Base-by-base conservation (phyloP, 2,329 filamentous ascomycete genomes). In the Ophiostoma montium region DNA sequence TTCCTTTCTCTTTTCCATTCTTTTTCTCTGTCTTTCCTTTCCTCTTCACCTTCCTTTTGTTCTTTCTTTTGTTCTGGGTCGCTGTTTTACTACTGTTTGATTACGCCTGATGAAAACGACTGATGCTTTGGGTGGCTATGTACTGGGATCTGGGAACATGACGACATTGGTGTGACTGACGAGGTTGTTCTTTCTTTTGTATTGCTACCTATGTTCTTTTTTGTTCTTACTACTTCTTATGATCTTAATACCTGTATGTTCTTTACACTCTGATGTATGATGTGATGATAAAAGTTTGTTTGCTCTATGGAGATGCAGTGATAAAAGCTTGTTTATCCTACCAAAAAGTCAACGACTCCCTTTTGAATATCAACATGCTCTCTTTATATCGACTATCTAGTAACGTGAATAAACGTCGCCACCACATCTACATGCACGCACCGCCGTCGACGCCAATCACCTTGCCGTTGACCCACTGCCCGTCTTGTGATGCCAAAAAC, bases 401-500 rank as follows among this genome's bases (percentile, higher is more conserved):
- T n/a, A n/a, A n/a, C n/a, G n/a, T n/a, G n/a, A 27, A 27, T 27
- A 27, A 27, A 27, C n/a, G n/a, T n/a, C n/a, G n/a, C n/a, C n/a
- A n/a, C n/a, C n/a, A 41, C 13, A 41, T 15, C 42, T 44, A 57
- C 56, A 57, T 57, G 50, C 54, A 55, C 8, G 56, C 56, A 10
- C 52, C 56, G 5, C 56, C 56, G 41, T 57, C 56, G 10, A 56
- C 55, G n/a, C 53, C 56, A 9, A 67, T 55, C 30, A 63, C 55
- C 58, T 68, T 67, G 36, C 66, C 65, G 50, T 66, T 68, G 47
- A 68, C 57, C 62, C 63, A 65, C 48, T 63, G 58, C 11, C 53
- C 62, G 36, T 63, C 63, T 35, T 61, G 57, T 27, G 58, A 60
- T 0, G 60, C 63, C 11, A 65, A 53, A 52, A 65, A 64, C 38